These are phyloP conservation scores for Starmerella asiatica DNA, from an alignment of 805 yeast species.

Conservation along the genomic window DNA sequence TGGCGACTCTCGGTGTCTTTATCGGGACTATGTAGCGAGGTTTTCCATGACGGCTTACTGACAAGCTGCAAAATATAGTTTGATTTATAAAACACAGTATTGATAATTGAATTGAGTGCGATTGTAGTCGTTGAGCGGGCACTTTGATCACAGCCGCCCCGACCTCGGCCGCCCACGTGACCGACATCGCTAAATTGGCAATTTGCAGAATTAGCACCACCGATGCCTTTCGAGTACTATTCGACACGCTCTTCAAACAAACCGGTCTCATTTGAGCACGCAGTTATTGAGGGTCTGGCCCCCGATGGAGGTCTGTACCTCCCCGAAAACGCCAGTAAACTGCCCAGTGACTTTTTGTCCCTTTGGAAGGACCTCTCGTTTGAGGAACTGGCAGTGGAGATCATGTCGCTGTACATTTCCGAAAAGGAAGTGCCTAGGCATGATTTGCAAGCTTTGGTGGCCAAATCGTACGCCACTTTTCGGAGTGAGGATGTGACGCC, in stretches of 20 bases:
- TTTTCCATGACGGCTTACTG: too few species aligned
- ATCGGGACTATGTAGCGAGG: too few species aligned
- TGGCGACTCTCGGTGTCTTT: too few species aligned
- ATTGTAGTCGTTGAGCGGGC: too few species aligned
- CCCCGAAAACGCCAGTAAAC: conserved; percentile 67
- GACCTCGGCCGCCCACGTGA: too few species aligned
- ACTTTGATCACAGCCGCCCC: too few species aligned
- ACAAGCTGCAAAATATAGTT: too few species aligned
- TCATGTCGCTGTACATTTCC: conserved; percentile 66
- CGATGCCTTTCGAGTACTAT: conserved; percentile 25
- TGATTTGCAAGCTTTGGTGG: conserved; percentile 51
- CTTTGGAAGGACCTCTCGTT: conserved; percentile 67
- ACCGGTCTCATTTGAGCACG: conserved; percentile 30
- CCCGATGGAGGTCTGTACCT: conserved; percentile 92
- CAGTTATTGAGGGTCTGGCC: conserved; percentile 60
- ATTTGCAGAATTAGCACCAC: too few species aligned
- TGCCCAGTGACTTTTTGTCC: conserved; percentile 41
- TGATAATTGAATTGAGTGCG: too few species aligned
- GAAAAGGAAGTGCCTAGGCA: conserved; percentile 56
- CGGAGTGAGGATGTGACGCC: conserved; percentile 86
- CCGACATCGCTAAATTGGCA: too few species aligned
- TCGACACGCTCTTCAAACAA: conserved; percentile 30
- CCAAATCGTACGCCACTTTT: conserved; percentile 77
- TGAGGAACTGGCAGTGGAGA: conserved; percentile 74
- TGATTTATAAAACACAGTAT: too few species aligned